Conservation (phyloP, 169 alveolate species). For the Plasmodium fragile region DNA sequence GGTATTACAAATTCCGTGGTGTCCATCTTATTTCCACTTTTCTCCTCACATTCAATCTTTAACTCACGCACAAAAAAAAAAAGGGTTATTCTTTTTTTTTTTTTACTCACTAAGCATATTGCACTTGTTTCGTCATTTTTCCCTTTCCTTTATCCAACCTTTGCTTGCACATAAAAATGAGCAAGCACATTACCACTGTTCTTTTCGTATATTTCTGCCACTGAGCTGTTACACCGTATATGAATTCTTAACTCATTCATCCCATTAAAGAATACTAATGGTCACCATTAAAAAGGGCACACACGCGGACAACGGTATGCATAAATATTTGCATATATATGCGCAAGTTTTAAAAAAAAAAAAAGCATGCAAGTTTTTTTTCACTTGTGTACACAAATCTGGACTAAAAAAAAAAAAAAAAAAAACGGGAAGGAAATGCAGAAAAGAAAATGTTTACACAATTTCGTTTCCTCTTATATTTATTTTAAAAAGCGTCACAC, state of each 20-base stretch:
- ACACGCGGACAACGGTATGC: neutral
- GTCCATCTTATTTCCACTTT: conserved; percentile 47
- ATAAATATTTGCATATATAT: neutral
- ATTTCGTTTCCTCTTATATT: neutral
- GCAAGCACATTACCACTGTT: neutral
- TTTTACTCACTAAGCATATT: neutral
- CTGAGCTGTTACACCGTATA: neutral
- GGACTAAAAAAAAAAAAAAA: neutral
- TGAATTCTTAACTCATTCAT: neutral
- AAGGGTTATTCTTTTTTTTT: neutral
- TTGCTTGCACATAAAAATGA: neutral
- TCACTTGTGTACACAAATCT: neutral
- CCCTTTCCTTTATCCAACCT: neutral
- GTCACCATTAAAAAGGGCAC: neutral
- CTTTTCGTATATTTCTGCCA: neutral
- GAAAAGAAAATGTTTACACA: neutral
- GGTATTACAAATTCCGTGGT: conserved; percentile 42
- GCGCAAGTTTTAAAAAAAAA: neutral
- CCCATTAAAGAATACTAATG: neutral
- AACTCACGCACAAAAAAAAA: neutral
- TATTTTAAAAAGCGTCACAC: neutral
- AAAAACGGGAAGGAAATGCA: neutral
- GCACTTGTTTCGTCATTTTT: neutral
- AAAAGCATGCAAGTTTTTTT: neutral
- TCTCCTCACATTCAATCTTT: conserved; percentile 9